Evolutionary conservation across 208 protist genomes (phyloP), one percentile per base, ranked within the genome.

Genomic region (Crithidia fasciculata): DNA sequence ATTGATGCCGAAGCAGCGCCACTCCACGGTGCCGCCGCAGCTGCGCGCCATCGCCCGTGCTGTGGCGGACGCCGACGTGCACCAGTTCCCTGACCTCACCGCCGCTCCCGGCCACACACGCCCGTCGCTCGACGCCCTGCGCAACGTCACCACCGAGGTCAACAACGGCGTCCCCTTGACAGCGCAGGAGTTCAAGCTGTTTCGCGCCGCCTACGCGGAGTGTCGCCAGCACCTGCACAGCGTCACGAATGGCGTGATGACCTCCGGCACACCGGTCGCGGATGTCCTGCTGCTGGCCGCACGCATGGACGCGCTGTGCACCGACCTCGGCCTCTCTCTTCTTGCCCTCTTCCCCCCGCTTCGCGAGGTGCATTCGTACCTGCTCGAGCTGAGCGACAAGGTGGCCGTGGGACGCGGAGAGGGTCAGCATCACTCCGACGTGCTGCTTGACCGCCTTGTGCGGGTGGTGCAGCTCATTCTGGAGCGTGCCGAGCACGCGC

Each of bases 1-100:
- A 54, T 3, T 19, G 12, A 70, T 82, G 76, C 7, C 8, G 13
- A 81, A 63, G 72, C 82, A 64, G 19, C 44, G 70, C 47, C 44
- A 58, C 40, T 76, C 58, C 9, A 60, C 68, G 55, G 84, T 94
- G 19, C 76, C 91, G 19, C 87, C 87, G 2, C 80, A 93, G n/a
- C 70, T 96, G 52, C 87, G 91, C 43, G 91, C 81, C 37, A 83
- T 92, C 53, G 91, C 87, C 49, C 72, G 74, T 10, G 88, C 84
- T 44, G 69, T 96, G 15, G 80, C 54, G 49, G 83, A 91, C 62
- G 76, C 81, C 8, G 89, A 94, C 47, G 53, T 55, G 13, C 76
- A 36, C 5, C 84, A 93, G 65, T 92, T 94, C 61, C 86, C 87
- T 4, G 84, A 93, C 68, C 77, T 91, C 8, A 64, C 75, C 52